Base-by-base conservation (phyloP, 495 filamentous ascomycete genomes). In the Lentithecium fluviatile region DNA sequence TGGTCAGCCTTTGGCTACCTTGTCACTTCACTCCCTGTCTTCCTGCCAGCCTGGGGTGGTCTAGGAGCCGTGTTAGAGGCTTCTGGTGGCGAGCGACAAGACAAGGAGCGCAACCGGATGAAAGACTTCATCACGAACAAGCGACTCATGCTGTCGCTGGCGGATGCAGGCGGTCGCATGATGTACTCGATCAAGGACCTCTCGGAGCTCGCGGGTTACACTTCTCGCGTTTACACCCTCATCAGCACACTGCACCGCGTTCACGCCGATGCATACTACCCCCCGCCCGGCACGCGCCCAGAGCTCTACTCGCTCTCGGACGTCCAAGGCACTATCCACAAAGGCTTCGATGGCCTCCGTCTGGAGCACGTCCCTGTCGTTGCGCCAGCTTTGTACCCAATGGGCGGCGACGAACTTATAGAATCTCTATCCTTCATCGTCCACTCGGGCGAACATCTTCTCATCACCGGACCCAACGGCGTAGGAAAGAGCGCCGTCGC, bases 181-280 rank as follows among this genome's bases (percentile, higher is more conserved):
- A 99, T 99, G 95, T 97, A 97, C 77, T 90, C 87, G 63, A 92
- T 99, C 76, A 99, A 99, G 76, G 95, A 99, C 67, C 87, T 99
- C 29, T 91, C 92, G 8, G 95, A 97, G 73, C 77, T 99, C 15
- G 95, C 95, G 1, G 95, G 95, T 32, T 89, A 93, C 75, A 97
- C 95, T 1, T 95, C 90, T 17, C 88, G 94, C 15, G 91, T 99
- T 12, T 99, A 96, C 77, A 91, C 88, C 32, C 82, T 99, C 24
- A 94, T 97, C 64, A 90, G 90, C 5, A 94, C 93, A 0, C 84
- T 99, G 25, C 95, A 99, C 69, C 84, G 95, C 32, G 92, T 94
- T 0, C 91, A 99, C 65, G 92, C 94, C 26, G 82, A 88, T 65
- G 87, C 90, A 0, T 97, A 99, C 74, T 86, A 86, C 62, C 80